phyloP scores from a whole-genome alignment of 2,329 filamentous ascomycete genomes.

The Colletotrichum spaethianum region DNA sequence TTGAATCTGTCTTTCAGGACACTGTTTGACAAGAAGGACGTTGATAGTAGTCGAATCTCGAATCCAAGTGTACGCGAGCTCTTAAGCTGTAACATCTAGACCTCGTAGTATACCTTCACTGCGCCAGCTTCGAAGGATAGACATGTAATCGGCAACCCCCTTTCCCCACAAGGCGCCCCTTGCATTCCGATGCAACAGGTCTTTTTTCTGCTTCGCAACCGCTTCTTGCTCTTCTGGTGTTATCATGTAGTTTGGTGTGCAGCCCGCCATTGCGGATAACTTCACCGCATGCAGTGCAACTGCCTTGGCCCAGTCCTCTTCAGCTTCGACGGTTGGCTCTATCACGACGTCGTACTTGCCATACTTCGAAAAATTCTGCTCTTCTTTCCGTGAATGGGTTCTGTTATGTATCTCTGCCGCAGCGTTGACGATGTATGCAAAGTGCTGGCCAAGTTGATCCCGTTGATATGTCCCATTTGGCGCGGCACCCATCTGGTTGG shows the following conservation, averaged over 20 bases:
- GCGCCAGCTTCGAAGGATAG: slow-evolving; percentile 1
- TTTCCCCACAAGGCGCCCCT: background rate
- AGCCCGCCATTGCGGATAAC: slow-evolving; percentile 30
- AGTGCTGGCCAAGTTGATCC: slow-evolving; percentile 58
- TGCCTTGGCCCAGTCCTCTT: slow-evolving; percentile 50
- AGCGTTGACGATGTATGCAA: slow-evolving; percentile 54
- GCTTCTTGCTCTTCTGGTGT: slow-evolving; percentile 7
- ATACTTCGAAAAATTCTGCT: fast-evolving
- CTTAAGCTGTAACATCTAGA: background rate
- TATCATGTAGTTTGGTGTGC: slow-evolving; percentile 28
- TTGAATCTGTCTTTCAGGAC: too few species aligned
- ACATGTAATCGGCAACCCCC: slow-evolving; percentile 1
- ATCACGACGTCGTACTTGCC: slow-evolving; percentile 56
- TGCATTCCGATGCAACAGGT: background rate
- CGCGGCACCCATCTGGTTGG: slow-evolving; percentile 22
- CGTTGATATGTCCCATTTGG: background rate
- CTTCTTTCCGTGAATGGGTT: background rate
- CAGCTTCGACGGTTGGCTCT: slow-evolving; percentile 43
- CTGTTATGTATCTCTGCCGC: background rate
- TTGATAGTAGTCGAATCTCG: too few species aligned
- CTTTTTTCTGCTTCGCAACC: background rate
- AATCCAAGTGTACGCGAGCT: background rate
- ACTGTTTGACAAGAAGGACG: too few species aligned
- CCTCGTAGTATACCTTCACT: background rate
- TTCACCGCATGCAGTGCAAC: slow-evolving; percentile 44